phyloP scores from a whole-genome alignment of 352 stramenopile genomes.

The Aphanomyces invadans region DNA sequence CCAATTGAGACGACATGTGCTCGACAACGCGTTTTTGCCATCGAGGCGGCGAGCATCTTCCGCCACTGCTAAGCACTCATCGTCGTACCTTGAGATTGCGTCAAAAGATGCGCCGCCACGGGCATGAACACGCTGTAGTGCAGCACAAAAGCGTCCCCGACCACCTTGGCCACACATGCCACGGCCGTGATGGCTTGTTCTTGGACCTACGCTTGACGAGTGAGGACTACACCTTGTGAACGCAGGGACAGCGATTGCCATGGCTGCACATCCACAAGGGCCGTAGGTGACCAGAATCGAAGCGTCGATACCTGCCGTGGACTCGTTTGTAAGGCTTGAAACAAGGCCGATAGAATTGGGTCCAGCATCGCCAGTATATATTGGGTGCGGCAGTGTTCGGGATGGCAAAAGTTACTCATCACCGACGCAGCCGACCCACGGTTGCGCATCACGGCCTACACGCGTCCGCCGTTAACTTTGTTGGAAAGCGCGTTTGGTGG shows the following conservation, averaged over 20 bases:
- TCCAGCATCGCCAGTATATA: conserved; percentile 58
- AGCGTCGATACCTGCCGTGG: conserved; percentile 39
- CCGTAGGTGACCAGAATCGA: neutral
- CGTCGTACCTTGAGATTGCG: conserved; percentile 41
- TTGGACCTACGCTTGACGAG: conserved; percentile 37
- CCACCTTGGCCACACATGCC: conserved; percentile 76
- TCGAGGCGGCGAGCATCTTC: too few species aligned
- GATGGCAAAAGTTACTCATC: conserved; percentile 82
- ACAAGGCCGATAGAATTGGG: conserved; percentile 66
- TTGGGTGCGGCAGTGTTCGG: conserved; percentile 74
- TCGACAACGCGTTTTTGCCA: too few species aligned
- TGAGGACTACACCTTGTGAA: neutral
- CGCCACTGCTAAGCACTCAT: too few species aligned
- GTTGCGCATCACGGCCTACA: conserved; percentile 51
- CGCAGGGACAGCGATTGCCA: too few species aligned
- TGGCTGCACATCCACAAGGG: too few species aligned
- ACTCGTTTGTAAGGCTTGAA: conserved; percentile 64
- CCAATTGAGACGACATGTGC: neutral
- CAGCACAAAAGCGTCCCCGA: conserved; percentile 60
- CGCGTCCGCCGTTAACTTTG: too few species aligned
- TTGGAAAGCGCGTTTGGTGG: too few species aligned
- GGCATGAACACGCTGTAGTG: conserved; percentile 87
- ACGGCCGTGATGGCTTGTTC: conserved; percentile 83
- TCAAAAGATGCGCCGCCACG: conserved; percentile 74
- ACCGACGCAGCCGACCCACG: conserved; percentile 68